Percentiles rank a stretch among this genome's conserved stretches.
These are phyloP conservation scores for Sordariomycetes sp. DNA, from an alignment of 2,329 filamentous ascomycete species.

Conservation along the genomic window DNA sequence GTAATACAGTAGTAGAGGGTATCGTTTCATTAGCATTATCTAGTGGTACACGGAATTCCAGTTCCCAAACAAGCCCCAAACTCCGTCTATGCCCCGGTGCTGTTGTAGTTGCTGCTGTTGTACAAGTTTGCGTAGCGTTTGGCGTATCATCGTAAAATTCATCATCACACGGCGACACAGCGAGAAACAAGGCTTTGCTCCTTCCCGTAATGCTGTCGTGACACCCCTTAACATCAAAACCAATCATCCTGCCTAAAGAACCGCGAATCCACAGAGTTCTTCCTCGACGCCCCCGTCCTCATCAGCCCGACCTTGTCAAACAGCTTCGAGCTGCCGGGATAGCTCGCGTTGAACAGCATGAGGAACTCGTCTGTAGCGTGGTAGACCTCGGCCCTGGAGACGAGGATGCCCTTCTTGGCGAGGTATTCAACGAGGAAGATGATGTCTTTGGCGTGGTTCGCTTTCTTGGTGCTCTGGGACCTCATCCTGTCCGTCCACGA, in stretches of 20 bases:
- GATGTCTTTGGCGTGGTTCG: conserved; percentile 3
- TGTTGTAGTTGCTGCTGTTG: background rate
- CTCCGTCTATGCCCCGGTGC: background rate
- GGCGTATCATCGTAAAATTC: background rate
- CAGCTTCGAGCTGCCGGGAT: background rate
- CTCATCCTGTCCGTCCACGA: conserved; percentile 1
- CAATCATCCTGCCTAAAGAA: background rate
- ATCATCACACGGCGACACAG: too few species aligned
- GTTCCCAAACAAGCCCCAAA: background rate
- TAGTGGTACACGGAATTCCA: background rate
- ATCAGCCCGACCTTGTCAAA: conserved; percentile 3
- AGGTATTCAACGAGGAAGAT: conserved; percentile 4
- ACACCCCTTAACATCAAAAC: background rate
- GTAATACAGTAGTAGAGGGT: background rate
- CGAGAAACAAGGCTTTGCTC: background rate
- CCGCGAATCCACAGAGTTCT: conserved; percentile 1
- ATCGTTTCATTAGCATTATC: background rate
- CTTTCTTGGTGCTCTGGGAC: conserved; percentile 1
- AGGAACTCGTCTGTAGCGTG: conserved; percentile 3
- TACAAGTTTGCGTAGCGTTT: background rate
- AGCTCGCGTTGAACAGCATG: conserved; percentile 1
- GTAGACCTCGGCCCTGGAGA: background rate
- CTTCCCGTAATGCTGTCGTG: too few species aligned
- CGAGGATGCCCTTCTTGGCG: background rate
- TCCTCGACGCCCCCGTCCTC: conserved; percentile 2